Base-by-base conservation (phyloP, 169 alveolate species). In the Plasmodium billcollinsi region DNA sequence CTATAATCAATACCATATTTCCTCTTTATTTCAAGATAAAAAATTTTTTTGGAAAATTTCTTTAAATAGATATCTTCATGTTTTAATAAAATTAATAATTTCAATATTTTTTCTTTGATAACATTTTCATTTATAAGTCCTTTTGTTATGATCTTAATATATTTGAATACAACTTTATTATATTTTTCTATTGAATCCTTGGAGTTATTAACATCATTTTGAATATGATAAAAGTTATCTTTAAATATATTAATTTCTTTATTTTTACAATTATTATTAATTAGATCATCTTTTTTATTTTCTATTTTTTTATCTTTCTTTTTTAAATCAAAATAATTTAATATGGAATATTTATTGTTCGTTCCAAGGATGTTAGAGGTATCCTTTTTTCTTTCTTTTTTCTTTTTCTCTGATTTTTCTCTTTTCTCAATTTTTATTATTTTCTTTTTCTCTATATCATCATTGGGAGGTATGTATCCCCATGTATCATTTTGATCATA, bases 341-440 rank as follows among this genome's bases (percentile, higher is more conserved):
- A 78, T 78, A 78, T 78, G 39, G 89, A 78, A 52, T 78, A 59
- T 49, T 78, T 69, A 39, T 78, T 78, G 15, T 65, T 78, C 75
- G 47, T 65, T 58, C 3, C 18, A 47, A 56, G 33, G 21, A 56
- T 54, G 8, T 73, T 21, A 45, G 52, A n/a, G 47, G 39, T 18
- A 54, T 29, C 70, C 29, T 49, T 61, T 74, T 62, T 20, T 20
- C 26, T 52, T 63, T 26, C 74, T 9, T 39, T 61, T 59, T 20
- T 45, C 54, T 20, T 59, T 74, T 74, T 61, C 66, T n/a, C 63
- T 49, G 45, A 8, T 24, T 5, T 47, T 67, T 21, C 12, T 3
- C 26, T n/a, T 12, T 18, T 15, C 24, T n/a, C 18, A 15, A 8
- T 39, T 67, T n/a, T 33, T 39, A 39, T 14, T 67, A 18, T 21